Base-by-base conservation (phyloP, 2,329 filamentous ascomycete genomes). In the Rugonectria rugulosa region DNA sequence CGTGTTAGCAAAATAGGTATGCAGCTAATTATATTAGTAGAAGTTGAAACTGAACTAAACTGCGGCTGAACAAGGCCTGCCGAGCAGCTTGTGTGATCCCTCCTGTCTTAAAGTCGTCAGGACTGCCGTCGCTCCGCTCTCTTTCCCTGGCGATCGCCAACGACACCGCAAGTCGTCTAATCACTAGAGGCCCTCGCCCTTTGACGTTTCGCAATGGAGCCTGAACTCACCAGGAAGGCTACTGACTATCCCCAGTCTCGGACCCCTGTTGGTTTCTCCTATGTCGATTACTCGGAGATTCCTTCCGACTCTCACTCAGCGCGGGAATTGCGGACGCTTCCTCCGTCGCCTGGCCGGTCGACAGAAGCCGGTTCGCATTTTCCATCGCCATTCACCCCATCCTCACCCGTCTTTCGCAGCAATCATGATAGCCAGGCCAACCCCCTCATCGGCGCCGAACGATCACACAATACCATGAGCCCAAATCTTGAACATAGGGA, bases 361-460 rank as follows among this genome's bases (percentile, higher is more conserved):
- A 26, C 23, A 29, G 51, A 48, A 9, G 20, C 19, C 14, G 23
- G 23, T n/a, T 49, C 52, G 2, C 31, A 20, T 27, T 23, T 44
- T 9, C 38, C 37, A n/a, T 55, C 52, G n/a, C 45, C 52, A 23
- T 55, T 32, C 10, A 48, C 45, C 2, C 52, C 38, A 17, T 38
- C 14, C 5, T 44, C 52, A 5, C 38, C 52, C 10, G 52, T 48
- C 19, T 55, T 55, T 8, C 31, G 32, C 15, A 32, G 8, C 19
- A 29, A n/a, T 2, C 45, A 55, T n/a, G 40, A 49, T 40, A 49
- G 52, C 45, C 50, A 53, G 27, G 20, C 32, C 29, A 48, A 48
- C 20, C 45, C 45, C 12, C 44, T 54, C n/a, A 44, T 55, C 24
- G 14, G 31, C 34, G 14, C 37, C 15, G 15, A 38, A 5, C 17